Evolutionary conservation across 805 yeast genomes (phyloP), one percentile per base, ranked within the genome.

Genomic region (Barnettozyma pratensis): DNA sequence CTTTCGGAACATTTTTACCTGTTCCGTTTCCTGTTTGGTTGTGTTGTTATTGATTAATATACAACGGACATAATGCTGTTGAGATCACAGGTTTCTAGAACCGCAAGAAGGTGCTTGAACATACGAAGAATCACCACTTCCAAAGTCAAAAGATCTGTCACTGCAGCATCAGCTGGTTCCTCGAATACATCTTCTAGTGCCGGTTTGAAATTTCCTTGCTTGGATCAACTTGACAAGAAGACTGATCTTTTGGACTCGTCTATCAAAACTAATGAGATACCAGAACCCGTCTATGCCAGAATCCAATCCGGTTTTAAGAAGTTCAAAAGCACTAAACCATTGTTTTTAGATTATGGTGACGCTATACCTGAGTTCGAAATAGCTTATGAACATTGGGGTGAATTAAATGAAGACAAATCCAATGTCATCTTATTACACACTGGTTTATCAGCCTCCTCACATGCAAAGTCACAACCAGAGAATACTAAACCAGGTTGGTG

Each of bases 371-470:
- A 77, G 52, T 87, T 77, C 57, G 81, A 86, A 56, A 73, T 91
- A n/a, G 97, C 97, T 0, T 91, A 87, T 68, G 97, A 91, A 65
- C 79, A 91, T 4, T 91, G 97, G 97, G 97, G 97, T 2, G 56
- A 62, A 6, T 71, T 91, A 53, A 85, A 87, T 54, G 63, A 68
- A 2, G 75, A 71, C 41, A 79, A 70, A 53, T 78, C 85, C 25
- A 91, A 91, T 61, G 86, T 90, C 10, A 78, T 91, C 25, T 71
- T 91, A 36, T 68, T 91, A 8, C 97, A 91, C 60, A 91, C 97
- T 0, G 97, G 97, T 0, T 73, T 91, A 19, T 87, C 96, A 0
- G 97, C 97, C 0, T 87, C 96, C 0, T 87, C 96, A 2, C 97
- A 91, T 69, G 97, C 97, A 8, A 85, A 80, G 59, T 87, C 96